Evolutionary conservation across 345 rosid species (phyloP), one percentile per base, ranked within the genome.

Genomic region (Sonneratia alba): DNA sequence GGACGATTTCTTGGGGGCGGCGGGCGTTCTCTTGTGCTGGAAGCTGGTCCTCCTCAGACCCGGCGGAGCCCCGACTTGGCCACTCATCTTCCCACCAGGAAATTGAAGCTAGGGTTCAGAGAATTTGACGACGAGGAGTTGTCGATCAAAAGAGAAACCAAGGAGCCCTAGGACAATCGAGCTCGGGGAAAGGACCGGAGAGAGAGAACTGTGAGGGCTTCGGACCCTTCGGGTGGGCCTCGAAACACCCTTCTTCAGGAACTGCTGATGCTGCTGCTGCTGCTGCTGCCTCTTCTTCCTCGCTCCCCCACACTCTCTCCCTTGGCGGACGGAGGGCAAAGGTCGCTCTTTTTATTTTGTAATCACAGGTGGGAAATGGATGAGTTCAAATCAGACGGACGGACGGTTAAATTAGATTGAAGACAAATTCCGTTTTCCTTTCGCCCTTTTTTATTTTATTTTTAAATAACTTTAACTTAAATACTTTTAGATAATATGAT

Each of bases 31-130:
- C 71, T 83, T 85, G 22, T 83, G 87, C 72, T 75, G 72, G 9
- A 81, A 67, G 51, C 82, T 81, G 71, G 72, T 83, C 76, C 90
- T 81, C 79, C 83, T 80, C 37, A 87, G 78, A 37, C 79, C 76
- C n/a, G 88, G 78, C 62, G 94, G 79, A 37, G 85, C 82, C 71
- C 77, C 77, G 73, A 64, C 80, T 16, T 89, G 96, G 73, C 83
- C 79, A 78, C 88, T 95, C 99, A 90, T 87, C 77, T 73, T 42
- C 49, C 40, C 16, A 12, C 43, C 2, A 12, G 49, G 69, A 67
- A 38, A 36, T 59, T 47, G 36, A 47, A 47, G 22, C 69, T 24
- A 21, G 24, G 67, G 61, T 51, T 49, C 38, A 18, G 22, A 63
- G 40, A 15, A 48, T 18, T 64, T 4, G 61, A 65, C 32, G 22